Evolutionary conservation across 345 rosid species (phyloP).

Genomic region (Kernera saxatilis): DNA sequence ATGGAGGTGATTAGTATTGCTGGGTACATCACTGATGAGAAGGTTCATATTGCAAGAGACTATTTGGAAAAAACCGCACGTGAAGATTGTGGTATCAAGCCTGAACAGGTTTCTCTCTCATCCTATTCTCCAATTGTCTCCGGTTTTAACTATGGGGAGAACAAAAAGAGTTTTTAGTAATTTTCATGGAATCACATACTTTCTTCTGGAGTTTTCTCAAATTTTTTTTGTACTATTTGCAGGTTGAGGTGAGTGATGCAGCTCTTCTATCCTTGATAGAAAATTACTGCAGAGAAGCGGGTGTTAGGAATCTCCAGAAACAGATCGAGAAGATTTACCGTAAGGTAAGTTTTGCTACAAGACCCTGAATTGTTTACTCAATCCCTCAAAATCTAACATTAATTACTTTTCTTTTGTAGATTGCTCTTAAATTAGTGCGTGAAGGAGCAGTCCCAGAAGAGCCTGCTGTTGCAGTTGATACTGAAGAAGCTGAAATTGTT

Average conservation of each 20-base stretch:
- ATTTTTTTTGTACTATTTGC: conserved; percentile 23
- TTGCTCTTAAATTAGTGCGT: conserved; percentile 90
- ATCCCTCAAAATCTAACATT: neutral
- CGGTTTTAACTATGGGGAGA: neutral
- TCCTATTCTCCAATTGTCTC: neutral
- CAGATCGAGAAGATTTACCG: conserved; percentile 99
- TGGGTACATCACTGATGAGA: conserved; percentile 97
- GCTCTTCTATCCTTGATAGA: conserved; percentile 87
- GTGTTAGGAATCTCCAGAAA: conserved; percentile 97
- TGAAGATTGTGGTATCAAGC: conserved; percentile 85
- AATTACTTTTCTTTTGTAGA: conserved; percentile 38
- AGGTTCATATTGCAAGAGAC: conserved; percentile 96
- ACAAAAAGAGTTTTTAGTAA: neutral
- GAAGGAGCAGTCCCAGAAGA: conserved; percentile 43
- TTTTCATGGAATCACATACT: neutral
- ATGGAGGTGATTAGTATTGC: conserved; percentile 99
- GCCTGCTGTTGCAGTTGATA: conserved; percentile 37
- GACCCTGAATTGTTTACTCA: neutral
- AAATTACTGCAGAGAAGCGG: conserved; percentile 98
- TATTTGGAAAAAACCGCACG: conserved; percentile 86
- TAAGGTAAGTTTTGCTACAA: conserved; percentile 45
- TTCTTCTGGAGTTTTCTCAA: neutral
- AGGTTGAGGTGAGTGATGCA: conserved; percentile 92
- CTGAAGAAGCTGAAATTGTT: conserved; percentile 30
- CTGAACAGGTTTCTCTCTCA: conserved; percentile 66